Base-by-base conservation (phyloP, 768 basidiomycete species). In the Infundibulicybe gibba region DNA sequence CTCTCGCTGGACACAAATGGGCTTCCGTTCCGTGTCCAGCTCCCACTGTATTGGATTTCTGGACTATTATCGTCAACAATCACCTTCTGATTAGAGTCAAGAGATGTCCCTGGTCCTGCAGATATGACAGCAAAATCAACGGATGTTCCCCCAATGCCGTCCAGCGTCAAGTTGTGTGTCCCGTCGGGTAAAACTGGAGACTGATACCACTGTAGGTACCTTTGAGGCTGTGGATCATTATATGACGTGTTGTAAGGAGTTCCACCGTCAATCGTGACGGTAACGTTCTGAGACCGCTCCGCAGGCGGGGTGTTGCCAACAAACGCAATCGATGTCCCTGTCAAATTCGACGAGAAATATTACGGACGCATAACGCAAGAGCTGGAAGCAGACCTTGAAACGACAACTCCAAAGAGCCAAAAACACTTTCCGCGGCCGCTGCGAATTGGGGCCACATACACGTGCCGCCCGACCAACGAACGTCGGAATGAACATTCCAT, bases 51-150 rank as follows among this genome's bases (percentile, higher is more conserved):
- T 9, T 47, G 46, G 11, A 63, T 51, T 10, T 42, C 42, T 1
- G 43, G 16, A 39, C 60, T 60, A 16, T 51, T 49, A 17, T 63
- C 55, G 41, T 63, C 62, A 4, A 59, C 55, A 17, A 61, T 56
- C 8, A 59, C 21, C 5, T 20, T 50, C 41, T 56, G 44, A 17
- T 53, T 56, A 5, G 32, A 32, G 8, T 25, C 25, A 14, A 63
- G 42, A 0, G 59, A 50, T 5, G 62, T 61, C n/a, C 51, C 48
- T 31, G 35, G 49, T 6, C 57, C 59, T 9, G 54, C 53, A 25
- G 49, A 38, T 32, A 63, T 42, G 5, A 56, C 40, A 19, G 55
- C 54, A 31, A 49, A 60, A 34, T 61, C 62, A 2, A 63, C 16
- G 12, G 54, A 54, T 6, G 54, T 50, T 1, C 57, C 58, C 14